Percentiles rank a stretch among this genome's conserved stretches.
Evolutionary conservation across 345 rosid genomes (phyloP).

Genomic region (Linum usitatissimum): DNA sequence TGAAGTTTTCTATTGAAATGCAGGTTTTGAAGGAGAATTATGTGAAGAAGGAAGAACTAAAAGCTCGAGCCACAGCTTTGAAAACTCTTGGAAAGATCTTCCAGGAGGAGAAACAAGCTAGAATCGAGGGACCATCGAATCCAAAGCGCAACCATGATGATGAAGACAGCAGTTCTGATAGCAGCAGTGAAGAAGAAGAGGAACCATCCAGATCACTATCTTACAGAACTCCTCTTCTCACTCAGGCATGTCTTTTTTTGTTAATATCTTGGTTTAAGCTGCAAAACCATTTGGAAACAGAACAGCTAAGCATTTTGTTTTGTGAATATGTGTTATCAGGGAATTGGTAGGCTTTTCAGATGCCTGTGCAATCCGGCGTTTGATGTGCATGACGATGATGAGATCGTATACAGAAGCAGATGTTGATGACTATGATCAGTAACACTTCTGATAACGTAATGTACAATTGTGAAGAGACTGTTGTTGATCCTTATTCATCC

Average conservation of each 20-base stretch:
- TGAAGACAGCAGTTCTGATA: conserved; percentile 50
- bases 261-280: not conserved
- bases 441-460: no score
- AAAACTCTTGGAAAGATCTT: conserved; percentile 73
- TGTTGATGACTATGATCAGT: conserved; percentile 19
- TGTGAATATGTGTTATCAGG: conserved; percentile 28
- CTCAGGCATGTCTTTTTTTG: conserved; percentile 41
- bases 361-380: conserved; percentile 95
- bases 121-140: conserved; percentile 41
- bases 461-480: no score
- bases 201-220: conserved; percentile 55
- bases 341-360: conserved; percentile 90
- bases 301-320: not conserved
- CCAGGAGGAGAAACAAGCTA: conserved; percentile 50
- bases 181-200: conserved; percentile 72
- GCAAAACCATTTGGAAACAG: not conserved
- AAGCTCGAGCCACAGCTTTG: conserved; percentile 59
- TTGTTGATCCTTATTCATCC: no score
- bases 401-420: conserved; percentile 70
- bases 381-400: conserved; percentile 79
- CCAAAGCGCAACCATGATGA: conserved; percentile 35
- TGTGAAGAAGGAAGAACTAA: conserved; percentile 59
- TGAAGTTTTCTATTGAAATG: not conserved
- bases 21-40: conserved; percentile 65
- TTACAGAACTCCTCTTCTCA: conserved; percentile 71